These are phyloP conservation scores for Grifola frondosa DNA, from an alignment of 1,284 basidiomycete species.

Conservation along the genomic window DNA sequence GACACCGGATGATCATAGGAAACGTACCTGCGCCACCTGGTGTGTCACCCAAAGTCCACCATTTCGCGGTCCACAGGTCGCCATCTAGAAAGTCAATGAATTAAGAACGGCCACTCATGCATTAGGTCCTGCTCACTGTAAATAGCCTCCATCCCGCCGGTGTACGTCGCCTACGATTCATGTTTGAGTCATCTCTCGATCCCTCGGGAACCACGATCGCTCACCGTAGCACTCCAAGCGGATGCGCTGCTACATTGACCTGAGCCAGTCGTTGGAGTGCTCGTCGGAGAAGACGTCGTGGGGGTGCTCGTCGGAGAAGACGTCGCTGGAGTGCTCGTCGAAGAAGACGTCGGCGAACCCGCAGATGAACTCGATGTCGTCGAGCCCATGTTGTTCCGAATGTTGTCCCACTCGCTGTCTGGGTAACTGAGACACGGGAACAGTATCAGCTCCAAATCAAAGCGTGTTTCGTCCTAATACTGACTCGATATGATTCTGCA, in stretches of 20 bases:
- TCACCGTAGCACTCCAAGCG: slow-evolving; percentile 47
- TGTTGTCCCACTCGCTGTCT: slow-evolving; percentile 68
- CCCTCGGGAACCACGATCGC: slow-evolving; percentile 1
- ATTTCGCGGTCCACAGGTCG: slow-evolving; percentile 62
- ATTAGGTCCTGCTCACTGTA: slow-evolving; percentile 41
- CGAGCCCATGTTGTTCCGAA: slow-evolving; percentile 59
- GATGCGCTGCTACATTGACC: slow-evolving; percentile 47
- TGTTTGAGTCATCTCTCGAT: neutral
- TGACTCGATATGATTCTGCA: slow-evolving; percentile 65
- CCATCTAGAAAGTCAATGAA: slow-evolving; percentile 35
- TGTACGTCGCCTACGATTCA: slow-evolving; percentile 39
- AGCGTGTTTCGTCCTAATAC: slow-evolving; percentile 9
- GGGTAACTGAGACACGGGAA: slow-evolving; percentile 45
- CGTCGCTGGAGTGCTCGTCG: slow-evolving; percentile 26
- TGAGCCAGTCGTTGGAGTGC: slow-evolving; percentile 12
- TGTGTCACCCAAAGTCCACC: slow-evolving; percentile 59
- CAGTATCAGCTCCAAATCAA: neutral
- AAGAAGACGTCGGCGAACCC: slow-evolving; percentile 25
- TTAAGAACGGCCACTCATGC: slow-evolving; percentile 3
- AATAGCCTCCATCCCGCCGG: slow-evolving; percentile 47
- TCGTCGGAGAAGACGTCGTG: slow-evolving; percentile 20
- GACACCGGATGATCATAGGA: neutral
- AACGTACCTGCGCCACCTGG: slow-evolving; percentile 48
- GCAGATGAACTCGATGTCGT: slow-evolving; percentile 5
- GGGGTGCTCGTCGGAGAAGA: slow-evolving; percentile 25